Percentiles rank a stretch among this genome's conserved stretches.
These are phyloP conservation scores for Lactarius evosmus DNA, from an alignment of 768 basidiomycete species.

Conservation along the genomic window DNA sequence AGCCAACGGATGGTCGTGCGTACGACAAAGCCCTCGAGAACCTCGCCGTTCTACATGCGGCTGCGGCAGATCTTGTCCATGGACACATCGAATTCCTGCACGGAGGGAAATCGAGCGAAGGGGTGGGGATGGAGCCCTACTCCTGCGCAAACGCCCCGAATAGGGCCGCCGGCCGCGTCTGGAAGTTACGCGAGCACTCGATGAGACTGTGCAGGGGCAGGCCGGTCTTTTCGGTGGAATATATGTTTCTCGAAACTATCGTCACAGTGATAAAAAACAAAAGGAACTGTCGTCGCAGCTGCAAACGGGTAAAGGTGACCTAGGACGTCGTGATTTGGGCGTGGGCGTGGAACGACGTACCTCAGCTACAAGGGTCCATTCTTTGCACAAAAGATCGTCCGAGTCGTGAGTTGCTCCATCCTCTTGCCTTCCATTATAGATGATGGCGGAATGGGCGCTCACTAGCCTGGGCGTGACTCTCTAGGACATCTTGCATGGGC, in stretches of 20 bases:
- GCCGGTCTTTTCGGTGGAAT: constrained; percentile 77
- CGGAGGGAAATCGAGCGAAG: constrained; percentile 53
- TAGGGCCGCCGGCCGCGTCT: constrained; percentile 59
- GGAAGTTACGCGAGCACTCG: constrained; percentile 58
- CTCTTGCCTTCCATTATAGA: constrained; percentile 56
- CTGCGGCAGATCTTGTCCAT: constrained; percentile 60
- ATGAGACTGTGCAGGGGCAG: constrained; percentile 94
- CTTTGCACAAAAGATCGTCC: constrained; percentile 66
- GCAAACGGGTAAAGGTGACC: no score
- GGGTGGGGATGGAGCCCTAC: constrained; percentile 89
- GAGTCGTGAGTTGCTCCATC: constrained; percentile 69
- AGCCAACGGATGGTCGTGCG: constrained; percentile 57
- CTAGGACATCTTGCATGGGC: constrained; percentile 39
- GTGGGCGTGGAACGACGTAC: constrained; percentile 43
- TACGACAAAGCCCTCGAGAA: no score
- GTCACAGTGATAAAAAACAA: no score
- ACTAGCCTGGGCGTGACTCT: constrained; percentile 80
- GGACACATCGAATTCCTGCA: constrained; percentile 69
- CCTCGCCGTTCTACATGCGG: constrained; percentile 78
- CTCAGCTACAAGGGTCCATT: constrained; percentile 93
- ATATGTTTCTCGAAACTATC: constrained; percentile 98
- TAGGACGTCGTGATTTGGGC: not conserved
- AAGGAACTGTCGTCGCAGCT: no score
- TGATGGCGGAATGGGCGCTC: constrained; percentile 79
- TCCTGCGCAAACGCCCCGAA: constrained; percentile 80